A percentile compares a stretch with the other conserved stretches of the same genome.
phyloP scores from a whole-genome alignment of 495 filamentous ascomycete genomes.

The Penicillium lividum region DNA sequence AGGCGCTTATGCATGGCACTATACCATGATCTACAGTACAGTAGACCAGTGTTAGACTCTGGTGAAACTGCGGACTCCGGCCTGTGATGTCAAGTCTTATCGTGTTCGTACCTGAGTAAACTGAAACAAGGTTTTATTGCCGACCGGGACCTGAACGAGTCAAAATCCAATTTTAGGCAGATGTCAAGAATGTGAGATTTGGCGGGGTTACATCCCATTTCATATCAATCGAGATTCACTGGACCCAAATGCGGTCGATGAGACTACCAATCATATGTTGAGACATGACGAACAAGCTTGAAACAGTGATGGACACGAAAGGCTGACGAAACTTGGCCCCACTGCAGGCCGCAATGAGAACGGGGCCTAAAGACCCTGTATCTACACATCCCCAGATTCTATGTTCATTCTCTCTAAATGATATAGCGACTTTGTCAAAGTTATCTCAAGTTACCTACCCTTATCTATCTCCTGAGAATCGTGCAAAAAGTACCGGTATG shows the following conservation, averaged over 20 bases:
- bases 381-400: background rate
- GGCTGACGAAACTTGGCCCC: conserved; percentile 21
- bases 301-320: conserved; percentile 14
- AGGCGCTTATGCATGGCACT: conserved; percentile 4
- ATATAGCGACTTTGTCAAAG: too few species aligned
- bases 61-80: background rate
- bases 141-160: background rate
- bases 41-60: background rate
- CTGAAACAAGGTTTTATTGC: background rate
- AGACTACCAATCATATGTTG: background rate
- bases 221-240: background rate
- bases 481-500: background rate
- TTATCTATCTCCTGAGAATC: too few species aligned
- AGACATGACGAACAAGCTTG: conserved; percentile 7
- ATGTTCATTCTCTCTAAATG: background rate
- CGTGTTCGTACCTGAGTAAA: background rate
- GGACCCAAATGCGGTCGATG: background rate
- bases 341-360: conserved; percentile 5
- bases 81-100: background rate
- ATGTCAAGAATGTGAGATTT: background rate
- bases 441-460: too few species aligned
- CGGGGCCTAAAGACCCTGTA: background rate
- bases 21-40: too few species aligned
- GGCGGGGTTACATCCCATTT: background rate
- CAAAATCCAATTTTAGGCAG: background rate